A percentile compares a stretch with the other conserved stretches of the same genome.
Evolutionary conservation across 768 basidiomycete species (phyloP).

Genomic region (Gelatoporia subvermispora): DNA sequence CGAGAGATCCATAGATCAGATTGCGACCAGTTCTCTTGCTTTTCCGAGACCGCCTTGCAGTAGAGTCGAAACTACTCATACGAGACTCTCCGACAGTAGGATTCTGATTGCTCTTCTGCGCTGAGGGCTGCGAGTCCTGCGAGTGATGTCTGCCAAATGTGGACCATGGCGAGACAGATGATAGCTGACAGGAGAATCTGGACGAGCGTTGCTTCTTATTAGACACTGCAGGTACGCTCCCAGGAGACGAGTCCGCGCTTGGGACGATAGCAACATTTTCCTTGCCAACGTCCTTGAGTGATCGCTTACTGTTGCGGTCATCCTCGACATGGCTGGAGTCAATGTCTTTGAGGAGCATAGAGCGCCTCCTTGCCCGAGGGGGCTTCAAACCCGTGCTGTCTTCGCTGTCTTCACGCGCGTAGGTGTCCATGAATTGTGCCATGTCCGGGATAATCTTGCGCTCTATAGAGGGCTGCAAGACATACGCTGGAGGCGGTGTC

Average conservation of each 20-base stretch:
- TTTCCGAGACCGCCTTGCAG: constrained; percentile 5
- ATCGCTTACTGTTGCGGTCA: too few species aligned
- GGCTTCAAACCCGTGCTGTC: constrained; percentile 8
- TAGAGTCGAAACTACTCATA: constrained; percentile 6
- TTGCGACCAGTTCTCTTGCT: background rate
- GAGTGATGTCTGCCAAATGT: constrained; percentile 14
- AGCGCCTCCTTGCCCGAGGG: constrained; percentile 10
- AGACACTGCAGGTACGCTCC: background rate
- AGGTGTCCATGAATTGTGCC: constrained; percentile 11
- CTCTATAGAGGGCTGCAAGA: constrained; percentile 10
- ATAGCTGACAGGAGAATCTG: constrained; percentile 3
- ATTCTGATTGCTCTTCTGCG: background rate
- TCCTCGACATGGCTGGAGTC: too few species aligned
- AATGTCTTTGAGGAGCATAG: background rate
- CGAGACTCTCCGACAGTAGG: constrained; percentile 8
- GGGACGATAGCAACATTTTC: too few species aligned
- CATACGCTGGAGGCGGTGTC: background rate
- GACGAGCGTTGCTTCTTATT: background rate
- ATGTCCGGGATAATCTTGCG: constrained; percentile 21
- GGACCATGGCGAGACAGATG: constrained; percentile 14
- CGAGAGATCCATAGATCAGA: background rate
- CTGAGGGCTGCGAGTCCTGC: background rate
- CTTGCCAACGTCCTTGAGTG: too few species aligned
- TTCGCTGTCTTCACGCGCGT: too few species aligned
- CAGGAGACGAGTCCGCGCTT: background rate